These are phyloP conservation scores for Penicillium canescens DNA, from an alignment of 495 filamentous ascomycete species.

Conservation along the genomic window DNA sequence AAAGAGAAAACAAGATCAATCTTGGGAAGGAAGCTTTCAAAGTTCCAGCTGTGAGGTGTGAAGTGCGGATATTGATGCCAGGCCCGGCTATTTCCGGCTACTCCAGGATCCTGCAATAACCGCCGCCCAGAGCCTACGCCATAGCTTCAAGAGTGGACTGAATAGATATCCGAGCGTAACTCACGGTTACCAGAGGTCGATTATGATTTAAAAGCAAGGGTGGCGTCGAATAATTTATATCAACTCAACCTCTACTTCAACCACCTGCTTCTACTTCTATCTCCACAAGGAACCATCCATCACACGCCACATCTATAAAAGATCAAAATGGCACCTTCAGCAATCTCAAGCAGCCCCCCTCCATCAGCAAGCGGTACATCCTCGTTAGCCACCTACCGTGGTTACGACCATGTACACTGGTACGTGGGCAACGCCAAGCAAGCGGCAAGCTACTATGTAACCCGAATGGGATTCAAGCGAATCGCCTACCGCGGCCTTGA, in stretches of 20 bases:
- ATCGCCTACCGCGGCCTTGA: constrained; percentile 85
- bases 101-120: constrained; percentile 12
- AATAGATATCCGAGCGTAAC: constrained; percentile 6
- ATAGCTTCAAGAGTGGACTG: neutral
- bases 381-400: constrained; percentile 60
- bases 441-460: constrained; percentile 81
- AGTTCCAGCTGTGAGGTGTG: neutral
- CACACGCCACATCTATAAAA: neutral
- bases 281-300: neutral
- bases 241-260: neutral
- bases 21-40: neutral
- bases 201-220: neutral
- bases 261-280: neutral
- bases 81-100: constrained; percentile 24
- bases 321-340: constrained; percentile 67
- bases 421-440: constrained; percentile 97
- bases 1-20: neutral
- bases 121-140: neutral
- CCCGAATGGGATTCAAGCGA: constrained; percentile 76
- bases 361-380: constrained; percentile 24
- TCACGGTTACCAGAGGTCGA: constrained; percentile 13
- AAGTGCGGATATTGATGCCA: constrained; percentile 5
- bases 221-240: neutral
- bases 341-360: constrained; percentile 57
- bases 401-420: constrained; percentile 90